Evolutionary conservation across 768 basidiomycete species (phyloP).

Genomic region (Pseudohyphozyma bogoriensis): DNA sequence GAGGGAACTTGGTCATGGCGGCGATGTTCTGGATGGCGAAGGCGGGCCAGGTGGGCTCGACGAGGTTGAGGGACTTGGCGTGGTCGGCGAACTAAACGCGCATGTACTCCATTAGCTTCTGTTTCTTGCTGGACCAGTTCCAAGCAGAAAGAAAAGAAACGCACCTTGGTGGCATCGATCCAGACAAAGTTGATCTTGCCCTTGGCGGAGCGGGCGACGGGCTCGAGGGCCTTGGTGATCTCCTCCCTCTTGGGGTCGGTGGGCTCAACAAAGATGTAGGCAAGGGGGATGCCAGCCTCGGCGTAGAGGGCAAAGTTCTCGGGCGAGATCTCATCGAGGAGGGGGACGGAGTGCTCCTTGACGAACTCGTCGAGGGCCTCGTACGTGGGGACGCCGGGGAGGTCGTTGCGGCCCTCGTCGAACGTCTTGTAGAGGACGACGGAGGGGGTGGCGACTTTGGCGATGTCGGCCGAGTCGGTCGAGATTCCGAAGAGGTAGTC

Average conservation of each 20-base stretch:
- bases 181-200: slow-evolving; percentile 91
- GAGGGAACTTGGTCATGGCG: slow-evolving; percentile 80
- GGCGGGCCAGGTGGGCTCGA: slow-evolving; percentile 75
- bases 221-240: slow-evolving; percentile 57
- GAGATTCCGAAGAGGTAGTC: slow-evolving; percentile 83
- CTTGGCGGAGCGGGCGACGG: slow-evolving; percentile 71
- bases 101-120: no score
- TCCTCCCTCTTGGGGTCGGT: slow-evolving; percentile 51
- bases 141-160: not conserved
- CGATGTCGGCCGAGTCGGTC: slow-evolving; percentile 57
- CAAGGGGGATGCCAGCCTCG: slow-evolving; percentile 69
- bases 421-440: slow-evolving; percentile 85
- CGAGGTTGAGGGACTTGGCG: slow-evolving; percentile 83
- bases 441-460: slow-evolving; percentile 66
- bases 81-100: slow-evolving; percentile 88
- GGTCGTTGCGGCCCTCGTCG: slow-evolving; percentile 59
- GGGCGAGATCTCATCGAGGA: slow-evolving; percentile 82
- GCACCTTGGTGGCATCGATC: slow-evolving; percentile 77
- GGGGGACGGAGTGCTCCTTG: slow-evolving; percentile 67
- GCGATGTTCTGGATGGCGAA: slow-evolving; percentile 84
- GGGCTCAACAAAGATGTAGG: slow-evolving; percentile 89
- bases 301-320: slow-evolving; percentile 89
- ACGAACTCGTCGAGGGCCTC: slow-evolving; percentile 30
- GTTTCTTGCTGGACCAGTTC: no score
- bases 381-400: slow-evolving; percentile 28